phyloP scores from a whole-genome alignment of 805 yeast species.

The Candida cerambycidarum region DNA sequence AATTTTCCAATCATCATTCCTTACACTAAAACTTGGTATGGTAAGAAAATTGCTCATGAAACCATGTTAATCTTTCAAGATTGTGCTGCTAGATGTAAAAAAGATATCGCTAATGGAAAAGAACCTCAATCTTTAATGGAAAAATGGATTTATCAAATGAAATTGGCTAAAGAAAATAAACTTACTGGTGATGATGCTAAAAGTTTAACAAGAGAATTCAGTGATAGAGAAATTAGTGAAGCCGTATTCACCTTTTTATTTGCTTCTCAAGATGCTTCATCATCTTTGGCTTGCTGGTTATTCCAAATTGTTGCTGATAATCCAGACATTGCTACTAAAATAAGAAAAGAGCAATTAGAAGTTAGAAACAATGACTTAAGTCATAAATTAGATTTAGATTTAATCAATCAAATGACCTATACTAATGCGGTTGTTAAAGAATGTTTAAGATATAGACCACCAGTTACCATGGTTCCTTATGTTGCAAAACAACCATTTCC shows the following conservation, averaged over 20 bases:
- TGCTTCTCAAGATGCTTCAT: conserved; percentile 97
- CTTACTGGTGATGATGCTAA: conserved; percentile 53
- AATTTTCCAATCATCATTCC: conserved; percentile 97
- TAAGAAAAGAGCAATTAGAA: conserved; percentile 87
- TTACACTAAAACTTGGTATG: conserved; percentile 97
- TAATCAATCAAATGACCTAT: conserved; percentile 84
- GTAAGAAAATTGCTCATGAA: conserved; percentile 87
- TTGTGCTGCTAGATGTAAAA: conserved; percentile 88
- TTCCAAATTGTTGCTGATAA: conserved; percentile 95
- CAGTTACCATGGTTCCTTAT: conserved; percentile 97
- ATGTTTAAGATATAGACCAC: conserved; percentile 92
- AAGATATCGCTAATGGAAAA: conserved; percentile 74
- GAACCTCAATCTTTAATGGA: conserved; percentile 89
- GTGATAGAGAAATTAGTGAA: conserved; percentile 91
- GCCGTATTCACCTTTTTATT: conserved; percentile 94
- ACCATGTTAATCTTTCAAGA: conserved; percentile 88
- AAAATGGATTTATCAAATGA: conserved; percentile 89
- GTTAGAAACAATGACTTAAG: conserved; percentile 78
- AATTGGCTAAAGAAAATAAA: conserved; percentile 58
- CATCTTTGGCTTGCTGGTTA: conserved; percentile 96
- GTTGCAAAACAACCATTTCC: conserved; percentile 87
- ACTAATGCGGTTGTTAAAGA: conserved; percentile 91
- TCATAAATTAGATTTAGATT: conserved; percentile 59
- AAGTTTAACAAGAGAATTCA: conserved; percentile 73
- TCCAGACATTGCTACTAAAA: conserved; percentile 82